Evolutionary conservation across 192 early-diverging fungal genomes (phyloP), one percentile per base, ranked within the genome.

Genomic region (Entomortierella beljakovae): DNA sequence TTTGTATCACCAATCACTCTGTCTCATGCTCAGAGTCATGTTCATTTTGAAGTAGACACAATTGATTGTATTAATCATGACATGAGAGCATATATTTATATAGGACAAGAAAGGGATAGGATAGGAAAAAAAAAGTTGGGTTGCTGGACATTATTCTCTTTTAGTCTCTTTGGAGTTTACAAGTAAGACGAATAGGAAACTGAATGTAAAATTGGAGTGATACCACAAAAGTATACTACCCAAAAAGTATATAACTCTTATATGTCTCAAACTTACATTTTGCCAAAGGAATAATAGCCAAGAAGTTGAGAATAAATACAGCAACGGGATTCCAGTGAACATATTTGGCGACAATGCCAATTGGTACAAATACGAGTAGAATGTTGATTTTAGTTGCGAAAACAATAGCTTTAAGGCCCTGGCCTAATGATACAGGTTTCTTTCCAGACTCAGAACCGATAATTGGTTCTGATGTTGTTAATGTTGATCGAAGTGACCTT

Each of bases 211-310:
- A 55, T 15, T 25, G 26, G 22, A 3, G 16, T 6, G 31, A 29
- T 11, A 55, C 7, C 53, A 29, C 53, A 55, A 52, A 52, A n/a
- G 6, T 16, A 22, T 23, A 22, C 32, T 52, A 20, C 25, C 42
- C 8, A 43, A 18, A 43, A 18, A 18, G n/a, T n/a, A n/a, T n/a
- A n/a, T n/a, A n/a, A n/a, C n/a, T n/a, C n/a, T n/a, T n/a, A n/a
- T n/a, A n/a, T n/a, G n/a, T n/a, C n/a, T n/a, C n/a, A 50, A 1
- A 69, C 74, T 63, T 69, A 77, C 74, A 53, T 23, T 79, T 79
- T 10, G 95, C 96, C 40, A 97, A 84, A 10, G 95, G 94, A 26
- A 99, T 83, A 64, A 97, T 94, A 26, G 94, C 95, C 49, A 94
- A 67, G 51, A 96, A 95, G 81, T 97, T 97, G 54, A 96, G 79